Percentiles rank a stretch among this genome's conserved stretches.
Evolutionary conservation across 805 yeast genomes (phyloP).

Genomic region (Candida pseudoglaebosa): DNA sequence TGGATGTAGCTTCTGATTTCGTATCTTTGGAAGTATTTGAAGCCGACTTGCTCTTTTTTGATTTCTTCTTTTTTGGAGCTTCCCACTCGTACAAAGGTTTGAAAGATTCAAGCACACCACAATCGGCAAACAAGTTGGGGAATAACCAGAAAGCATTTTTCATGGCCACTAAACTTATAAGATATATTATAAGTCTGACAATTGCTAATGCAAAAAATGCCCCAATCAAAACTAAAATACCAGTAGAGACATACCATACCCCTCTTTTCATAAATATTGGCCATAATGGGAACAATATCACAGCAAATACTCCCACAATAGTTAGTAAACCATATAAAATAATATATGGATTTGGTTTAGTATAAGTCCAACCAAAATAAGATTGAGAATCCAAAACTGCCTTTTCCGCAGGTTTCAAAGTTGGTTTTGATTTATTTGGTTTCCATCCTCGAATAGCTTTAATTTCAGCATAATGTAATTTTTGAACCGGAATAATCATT

Average conservation of each 20-base stretch:
- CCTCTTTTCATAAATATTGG: slow-evolving; percentile 84
- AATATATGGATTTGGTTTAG: slow-evolving; percentile 65
- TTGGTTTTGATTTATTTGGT: slow-evolving; percentile 64
- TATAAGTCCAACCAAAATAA: slow-evolving; percentile 82
- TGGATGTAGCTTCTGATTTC: slow-evolving; percentile 7
- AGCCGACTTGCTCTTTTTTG: slow-evolving; percentile 15
- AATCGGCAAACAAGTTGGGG: slow-evolving; percentile 94
- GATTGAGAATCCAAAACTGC: slow-evolving; percentile 61
- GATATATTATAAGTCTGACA: slow-evolving; percentile 67
- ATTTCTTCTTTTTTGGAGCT: slow-evolving; percentile 34
- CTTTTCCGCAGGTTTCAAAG: slow-evolving; percentile 48
- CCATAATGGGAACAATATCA: slow-evolving; percentile 91
- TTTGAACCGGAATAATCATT: slow-evolving; percentile 70
- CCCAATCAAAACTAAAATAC: slow-evolving; percentile 66
- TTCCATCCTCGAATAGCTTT: slow-evolving; percentile 53
- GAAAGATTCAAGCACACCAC: slow-evolving; percentile 90
- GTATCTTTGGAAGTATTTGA: slow-evolving; percentile 1
- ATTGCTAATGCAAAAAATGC: slow-evolving; percentile 76
- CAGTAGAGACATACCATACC: slow-evolving; percentile 87
- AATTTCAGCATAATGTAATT: slow-evolving; percentile 66
- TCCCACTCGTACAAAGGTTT: slow-evolving; percentile 87
- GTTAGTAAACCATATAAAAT: slow-evolving; percentile 61
- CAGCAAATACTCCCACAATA: slow-evolving; percentile 56
- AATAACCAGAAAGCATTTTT: slow-evolving; percentile 90
- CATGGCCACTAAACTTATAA: slow-evolving; percentile 51